These are phyloP conservation scores for Cystofilobasidium ferigula DNA, from an alignment of 768 basidiomycete species.

Conservation along the genomic window DNA sequence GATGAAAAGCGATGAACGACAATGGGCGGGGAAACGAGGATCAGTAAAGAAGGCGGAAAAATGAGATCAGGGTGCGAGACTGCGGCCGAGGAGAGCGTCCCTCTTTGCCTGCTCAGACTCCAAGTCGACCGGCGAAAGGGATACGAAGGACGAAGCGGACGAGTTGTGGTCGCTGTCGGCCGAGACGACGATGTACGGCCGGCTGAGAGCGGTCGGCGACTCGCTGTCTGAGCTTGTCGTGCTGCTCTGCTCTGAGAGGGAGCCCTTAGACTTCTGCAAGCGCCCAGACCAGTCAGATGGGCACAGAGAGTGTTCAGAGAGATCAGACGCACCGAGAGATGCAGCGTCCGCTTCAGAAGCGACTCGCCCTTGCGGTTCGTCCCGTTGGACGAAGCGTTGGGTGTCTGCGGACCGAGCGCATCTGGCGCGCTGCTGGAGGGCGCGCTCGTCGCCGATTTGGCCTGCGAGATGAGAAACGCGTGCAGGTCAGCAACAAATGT, in stretches of 20 bases:
- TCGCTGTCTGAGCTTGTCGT: not conserved
- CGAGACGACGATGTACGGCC: slow-evolving; percentile 1
- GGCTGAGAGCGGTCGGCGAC: not conserved
- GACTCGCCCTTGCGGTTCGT: not conserved
- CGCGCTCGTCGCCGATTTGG: not conserved
- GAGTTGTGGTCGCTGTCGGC: not conserved
- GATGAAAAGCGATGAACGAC: not conserved
- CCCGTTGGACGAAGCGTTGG: too few species aligned
- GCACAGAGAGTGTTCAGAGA: too few species aligned
- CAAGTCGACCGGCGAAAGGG: not conserved
- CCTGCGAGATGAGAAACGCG: not conserved
- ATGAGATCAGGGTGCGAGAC: not conserved
- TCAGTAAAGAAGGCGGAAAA: too few species aligned
- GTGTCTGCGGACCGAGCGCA: not conserved
- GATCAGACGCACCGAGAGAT: not conserved
- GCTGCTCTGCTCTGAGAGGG: not conserved
- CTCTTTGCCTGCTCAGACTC: not conserved
- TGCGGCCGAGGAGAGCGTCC: not conserved
- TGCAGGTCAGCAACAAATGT: too few species aligned
- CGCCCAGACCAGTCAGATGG: not conserved
- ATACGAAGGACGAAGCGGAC: not conserved
- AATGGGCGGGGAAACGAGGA: not conserved
- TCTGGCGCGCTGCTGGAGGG: not conserved
- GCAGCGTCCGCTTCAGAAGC: not conserved
- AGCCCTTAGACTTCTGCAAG: not conserved